Base-by-base conservation (phyloP, 495 filamentous ascomycete genomes). In the Neurospora terricola region DNA sequence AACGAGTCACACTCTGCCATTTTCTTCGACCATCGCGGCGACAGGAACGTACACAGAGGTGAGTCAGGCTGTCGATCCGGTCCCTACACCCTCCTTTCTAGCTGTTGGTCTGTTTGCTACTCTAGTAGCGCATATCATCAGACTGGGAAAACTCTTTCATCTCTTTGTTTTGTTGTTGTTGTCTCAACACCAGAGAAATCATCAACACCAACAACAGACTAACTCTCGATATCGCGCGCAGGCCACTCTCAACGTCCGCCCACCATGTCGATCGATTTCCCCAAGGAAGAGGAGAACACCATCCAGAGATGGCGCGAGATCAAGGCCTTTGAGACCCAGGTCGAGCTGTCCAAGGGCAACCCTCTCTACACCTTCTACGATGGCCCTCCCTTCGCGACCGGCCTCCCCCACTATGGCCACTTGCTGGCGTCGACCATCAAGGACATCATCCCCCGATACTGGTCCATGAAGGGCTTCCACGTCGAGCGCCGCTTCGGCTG, bases 351-450 rank as follows among this genome's bases (percentile, higher is more conserved):
- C 2, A 84, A 90, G 78, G 92, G 89, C 71, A 87, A 88, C 69
- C 84, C 89, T 71, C 91, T 89, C 45, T 98, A 95, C 80, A 93
- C 89, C 21, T 94, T 95, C 80, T 94, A 94, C 81, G 90, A 92
- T 86, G 90, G 90, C n/a, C 89, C 88, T 18, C 87, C 87, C 81
- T 87, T 78, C 80, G 86, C 71, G 81, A 81, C 79, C 18, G 79
- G 87, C 80, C 97, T 96, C 18, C 96, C 96, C 38, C 96, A 98
- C 83, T 99, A 98, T 82, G 96, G 94, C 77, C 96, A 98, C 83
- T 85, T 99, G 48, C 89, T 99, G 73, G 92, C 95, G 23, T 97
- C 94, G 30, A 98, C 96, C 21, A 97, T 98, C 82, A 98, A 99
- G 80, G 96, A 98, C 81, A 94, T 98, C 73, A 96, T 98, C 76